Evolutionary conservation across 768 basidiomycete species (phyloP).

Genomic region (Leccinum arenicola): DNA sequence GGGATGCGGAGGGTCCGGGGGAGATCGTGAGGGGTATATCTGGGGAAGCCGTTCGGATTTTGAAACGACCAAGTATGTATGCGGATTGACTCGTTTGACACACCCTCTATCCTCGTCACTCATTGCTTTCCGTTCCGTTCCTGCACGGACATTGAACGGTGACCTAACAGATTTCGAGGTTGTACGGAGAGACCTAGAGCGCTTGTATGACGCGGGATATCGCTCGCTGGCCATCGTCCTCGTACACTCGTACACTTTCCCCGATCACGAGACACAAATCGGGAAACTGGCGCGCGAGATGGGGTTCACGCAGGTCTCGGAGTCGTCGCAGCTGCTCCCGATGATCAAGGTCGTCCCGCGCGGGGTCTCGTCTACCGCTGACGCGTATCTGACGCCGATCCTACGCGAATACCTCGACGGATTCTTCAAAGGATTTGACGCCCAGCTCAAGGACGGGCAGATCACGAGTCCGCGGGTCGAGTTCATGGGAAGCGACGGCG

Average conservation of each 20-base stretch:
- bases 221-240: conserved; percentile 87
- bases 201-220: conserved; percentile 77
- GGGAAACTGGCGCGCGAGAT: conserved; percentile 71
- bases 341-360: conserved; percentile 97
- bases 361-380: conserved; percentile 88
- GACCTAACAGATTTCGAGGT: conserved; percentile 45
- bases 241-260: conserved; percentile 90
- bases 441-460: conserved; percentile 59
- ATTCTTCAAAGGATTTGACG: conserved; percentile 88
- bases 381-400: conserved; percentile 94
- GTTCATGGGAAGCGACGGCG: conserved; percentile 96
- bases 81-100: not conserved
- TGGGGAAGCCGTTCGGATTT: conserved; percentile 85
- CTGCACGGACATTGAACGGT: not conserved
- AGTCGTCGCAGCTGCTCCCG: conserved; percentile 82
- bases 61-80: conserved; percentile 60
- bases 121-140: not conserved
- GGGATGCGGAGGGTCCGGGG: conserved; percentile 74
- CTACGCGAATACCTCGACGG: conserved; percentile 81
- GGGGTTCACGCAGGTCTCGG: conserved; percentile 89
- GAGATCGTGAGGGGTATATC: conserved; percentile 79
- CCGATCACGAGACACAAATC: conserved; percentile 76
- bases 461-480: conserved; percentile 72
- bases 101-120: not conserved
- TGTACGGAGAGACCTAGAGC: conserved; percentile 61